Evolutionary conservation across 139 green algal genomes (phyloP).

Genomic region (Choricystis sp.): DNA sequence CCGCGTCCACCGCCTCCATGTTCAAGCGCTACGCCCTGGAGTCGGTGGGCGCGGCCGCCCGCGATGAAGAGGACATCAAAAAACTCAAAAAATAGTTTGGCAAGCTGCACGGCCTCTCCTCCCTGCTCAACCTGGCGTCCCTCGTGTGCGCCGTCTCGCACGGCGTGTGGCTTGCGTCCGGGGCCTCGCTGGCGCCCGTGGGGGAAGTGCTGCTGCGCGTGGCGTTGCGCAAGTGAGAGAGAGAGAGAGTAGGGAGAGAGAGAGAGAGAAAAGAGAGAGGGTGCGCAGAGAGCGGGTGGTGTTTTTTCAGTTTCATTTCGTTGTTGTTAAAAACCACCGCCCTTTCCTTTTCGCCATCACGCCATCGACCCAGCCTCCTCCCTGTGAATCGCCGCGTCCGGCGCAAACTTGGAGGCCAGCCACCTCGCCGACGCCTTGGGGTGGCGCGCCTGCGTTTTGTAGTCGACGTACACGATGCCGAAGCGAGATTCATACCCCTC

Average conservation of each 20-base stretch:
- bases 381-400: too few relatives aligned
- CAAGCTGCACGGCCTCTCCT: constrained; percentile 37
- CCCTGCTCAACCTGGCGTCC: constrained; percentile 34
- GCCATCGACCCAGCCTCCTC: too few relatives aligned
- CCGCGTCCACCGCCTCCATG: constrained; percentile 37
- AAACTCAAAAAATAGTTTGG: constrained; percentile 42
- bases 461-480: constrained; percentile 13
- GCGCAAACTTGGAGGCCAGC: constrained; percentile 1
- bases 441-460: constrained; percentile 3
- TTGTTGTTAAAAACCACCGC: too few relatives aligned
- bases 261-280: too few relatives aligned
- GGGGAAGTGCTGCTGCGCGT: not conserved
- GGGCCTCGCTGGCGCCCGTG: not conserved
- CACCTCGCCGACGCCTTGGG: constrained; percentile 4
- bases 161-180: constrained; percentile 23
- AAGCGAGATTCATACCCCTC: constrained; percentile 19
- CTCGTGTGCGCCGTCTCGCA: constrained; percentile 26
- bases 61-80: constrained; percentile 29
- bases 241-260: too few relatives aligned
- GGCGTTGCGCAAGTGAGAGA: too few relatives aligned
- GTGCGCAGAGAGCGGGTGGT: too few relatives aligned
- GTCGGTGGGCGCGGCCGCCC: constrained; percentile 16
- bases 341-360: too few relatives aligned
- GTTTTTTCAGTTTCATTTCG: too few relatives aligned
- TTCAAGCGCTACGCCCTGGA: constrained; percentile 53